Conservation (phyloP, 176 grass and related monocot species). For the Avena eriantha region DNA sequence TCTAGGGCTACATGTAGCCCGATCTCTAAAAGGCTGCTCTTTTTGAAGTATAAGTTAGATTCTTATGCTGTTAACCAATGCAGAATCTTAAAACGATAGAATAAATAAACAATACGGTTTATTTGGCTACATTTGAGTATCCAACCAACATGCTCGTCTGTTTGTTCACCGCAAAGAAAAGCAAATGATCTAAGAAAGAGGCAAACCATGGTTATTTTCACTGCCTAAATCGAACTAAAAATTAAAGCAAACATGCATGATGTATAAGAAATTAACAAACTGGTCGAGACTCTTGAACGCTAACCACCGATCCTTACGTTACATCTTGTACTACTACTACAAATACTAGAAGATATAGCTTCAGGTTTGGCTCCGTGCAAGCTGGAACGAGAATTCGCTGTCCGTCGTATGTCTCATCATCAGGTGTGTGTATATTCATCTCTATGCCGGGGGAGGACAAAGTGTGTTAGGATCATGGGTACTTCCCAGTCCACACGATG, state of each 20-base stretch:
- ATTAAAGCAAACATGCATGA: not conserved
- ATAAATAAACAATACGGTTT: not conserved
- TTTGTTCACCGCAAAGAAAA: not conserved
- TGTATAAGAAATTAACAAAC: not conserved
- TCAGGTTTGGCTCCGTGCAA: not conserved
- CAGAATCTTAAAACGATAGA: not conserved
- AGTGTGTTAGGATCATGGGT: rapidly evolving
- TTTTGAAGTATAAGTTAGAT: no score
- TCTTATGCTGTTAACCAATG: no score
- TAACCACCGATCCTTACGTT: not conserved
- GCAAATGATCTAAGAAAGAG: not conserved
- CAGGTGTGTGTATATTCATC: not conserved
- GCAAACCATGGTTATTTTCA: not conserved
- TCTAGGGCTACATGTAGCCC: no score
- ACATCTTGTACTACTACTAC: no score
- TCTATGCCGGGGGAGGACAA: not conserved
- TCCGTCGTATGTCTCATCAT: no score
- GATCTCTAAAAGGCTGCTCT: no score
- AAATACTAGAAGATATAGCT: not conserved
- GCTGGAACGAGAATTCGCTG: not conserved
- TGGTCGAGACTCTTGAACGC: not conserved
- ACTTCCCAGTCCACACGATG: not conserved
- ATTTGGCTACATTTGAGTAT: not conserved
- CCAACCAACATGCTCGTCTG: not conserved
- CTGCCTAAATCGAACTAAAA: not conserved